phyloP scores from a whole-genome alignment of 768 basidiomycete species.

The Mycena epipterygia region DNA sequence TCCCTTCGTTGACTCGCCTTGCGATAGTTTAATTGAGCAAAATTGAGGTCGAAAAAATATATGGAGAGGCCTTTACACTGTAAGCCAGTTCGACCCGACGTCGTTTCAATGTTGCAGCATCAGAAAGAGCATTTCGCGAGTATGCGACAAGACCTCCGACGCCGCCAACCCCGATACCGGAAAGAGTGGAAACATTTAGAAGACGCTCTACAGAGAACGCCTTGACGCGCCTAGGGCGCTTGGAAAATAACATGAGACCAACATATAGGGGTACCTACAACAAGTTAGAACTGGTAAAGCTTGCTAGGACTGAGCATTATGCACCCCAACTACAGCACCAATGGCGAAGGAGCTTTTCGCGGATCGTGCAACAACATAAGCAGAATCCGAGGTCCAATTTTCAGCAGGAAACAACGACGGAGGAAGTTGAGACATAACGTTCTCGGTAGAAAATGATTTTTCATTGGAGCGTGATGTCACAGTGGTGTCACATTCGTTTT shows the following conservation, averaged over 20 bases:
- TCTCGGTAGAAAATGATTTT: no score
- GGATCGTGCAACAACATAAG: conserved; percentile 12
- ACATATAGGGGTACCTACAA: conserved; percentile 23
- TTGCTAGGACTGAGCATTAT: not conserved
- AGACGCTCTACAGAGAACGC: conserved; percentile 29
- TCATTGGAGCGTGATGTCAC: no score
- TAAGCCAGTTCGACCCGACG: conserved; percentile 14
- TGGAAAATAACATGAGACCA: conserved; percentile 4
- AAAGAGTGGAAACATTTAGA: conserved; percentile 27
- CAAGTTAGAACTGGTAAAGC: not conserved
- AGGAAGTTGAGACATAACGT: conserved; percentile 20
- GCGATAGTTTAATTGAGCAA: conserved; percentile 1
- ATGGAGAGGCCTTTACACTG: conserved; percentile 19
- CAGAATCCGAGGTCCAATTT: conserved; percentile 21
- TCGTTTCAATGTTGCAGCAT: conserved; percentile 27
- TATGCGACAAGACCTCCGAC: conserved; percentile 16
- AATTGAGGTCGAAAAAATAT: not conserved
- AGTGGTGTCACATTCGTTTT: no score
- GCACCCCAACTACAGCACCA: conserved; percentile 18
- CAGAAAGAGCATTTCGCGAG: conserved; percentile 21
- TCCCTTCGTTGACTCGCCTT: conserved; percentile 51
- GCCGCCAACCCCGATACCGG: conserved; percentile 23
- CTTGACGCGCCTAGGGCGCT: not conserved
- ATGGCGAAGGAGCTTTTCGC: conserved; percentile 21
- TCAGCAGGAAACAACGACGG: conserved; percentile 28